A percentile compares a stretch with the other conserved stretches of the same genome.
Conservation (phyloP, 768 basidiomycete species). For the Agrocybe chaxingu region DNA sequence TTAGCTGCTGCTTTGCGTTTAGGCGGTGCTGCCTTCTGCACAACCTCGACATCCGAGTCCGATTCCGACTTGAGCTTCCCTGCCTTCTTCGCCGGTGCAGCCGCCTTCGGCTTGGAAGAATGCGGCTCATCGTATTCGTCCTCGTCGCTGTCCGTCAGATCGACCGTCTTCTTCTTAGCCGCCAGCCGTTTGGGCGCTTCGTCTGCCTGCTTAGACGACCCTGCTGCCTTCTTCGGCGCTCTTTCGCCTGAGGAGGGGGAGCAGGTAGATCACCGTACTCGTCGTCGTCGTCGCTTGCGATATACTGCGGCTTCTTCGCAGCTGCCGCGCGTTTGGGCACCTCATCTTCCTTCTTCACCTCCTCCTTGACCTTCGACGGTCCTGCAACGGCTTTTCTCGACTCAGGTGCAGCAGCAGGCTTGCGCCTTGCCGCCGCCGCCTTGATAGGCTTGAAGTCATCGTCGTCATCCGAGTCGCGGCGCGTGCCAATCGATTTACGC, state of each 20-base stretch:
- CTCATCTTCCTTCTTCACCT: conserved; percentile 17
- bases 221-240: conserved; percentile 8
- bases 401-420: conserved; percentile 23
- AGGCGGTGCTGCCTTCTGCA: conserved; percentile 8
- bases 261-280: not conserved
- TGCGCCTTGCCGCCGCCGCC: conserved; percentile 37
- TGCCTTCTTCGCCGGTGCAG: conserved; percentile 18
- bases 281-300: conserved; percentile 11
- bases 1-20: conserved; percentile 20
- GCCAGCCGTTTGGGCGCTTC: conserved; percentile 21
- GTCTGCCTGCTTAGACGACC: conserved; percentile 12
- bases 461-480: conserved; percentile 34
- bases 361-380: conserved; percentile 15
- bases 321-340: conserved; percentile 18
- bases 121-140: conserved; percentile 5
- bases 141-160: conserved; percentile 11
- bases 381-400: conserved; percentile 12
- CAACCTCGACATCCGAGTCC: conserved; percentile 32
- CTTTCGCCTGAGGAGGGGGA: conserved; percentile 9
- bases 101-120: conserved; percentile 11
- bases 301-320: conserved; percentile 16
- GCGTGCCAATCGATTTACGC: conserved; percentile 44
- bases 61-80: conserved; percentile 33
- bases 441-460: conserved; percentile 50
- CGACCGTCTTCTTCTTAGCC: conserved; percentile 11